phyloP scores from a whole-genome alignment of 176 grass and related monocot genomes.

The Tillandsia fasciculata region DNA sequence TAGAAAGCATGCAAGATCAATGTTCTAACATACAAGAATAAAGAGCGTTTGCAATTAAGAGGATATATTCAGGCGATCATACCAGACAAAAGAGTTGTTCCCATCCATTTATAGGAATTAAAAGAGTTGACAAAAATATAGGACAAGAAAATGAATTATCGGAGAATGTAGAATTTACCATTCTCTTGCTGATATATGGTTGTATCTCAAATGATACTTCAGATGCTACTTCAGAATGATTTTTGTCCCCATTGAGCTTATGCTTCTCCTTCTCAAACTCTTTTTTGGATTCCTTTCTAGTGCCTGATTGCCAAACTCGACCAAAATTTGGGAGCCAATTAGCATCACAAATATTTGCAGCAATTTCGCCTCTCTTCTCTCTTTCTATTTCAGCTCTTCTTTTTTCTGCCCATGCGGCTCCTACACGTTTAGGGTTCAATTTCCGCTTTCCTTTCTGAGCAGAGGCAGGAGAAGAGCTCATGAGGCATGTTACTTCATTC shows the following conservation, averaged over 20 bases:
- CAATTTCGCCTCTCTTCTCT: slow-evolving; percentile 57
- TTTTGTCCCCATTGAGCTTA: slow-evolving; percentile 25
- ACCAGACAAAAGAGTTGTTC: not conserved
- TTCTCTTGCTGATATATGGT: slow-evolving; percentile 90
- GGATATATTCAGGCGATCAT: not conserved
- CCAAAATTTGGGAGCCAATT: slow-evolving; percentile 97
- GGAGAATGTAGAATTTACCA: slow-evolving; percentile 40
- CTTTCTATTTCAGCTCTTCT: slow-evolving; percentile 71
- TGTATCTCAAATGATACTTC: slow-evolving; percentile 45
- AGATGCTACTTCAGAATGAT: slow-evolving; percentile 23
- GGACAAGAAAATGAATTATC: slow-evolving; percentile 12
- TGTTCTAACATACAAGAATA: slow-evolving; percentile 6
- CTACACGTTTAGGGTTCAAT: slow-evolving; percentile 88
- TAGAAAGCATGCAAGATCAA: not conserved
- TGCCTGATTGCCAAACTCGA: slow-evolving; percentile 76
- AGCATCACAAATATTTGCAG: slow-evolving; percentile 36
- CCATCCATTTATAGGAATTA: not conserved
- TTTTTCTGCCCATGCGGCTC: slow-evolving; percentile 90
- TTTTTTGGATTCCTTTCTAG: slow-evolving; percentile 77
- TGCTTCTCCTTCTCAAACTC: slow-evolving; percentile 59
- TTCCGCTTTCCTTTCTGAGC: slow-evolving; percentile 39
- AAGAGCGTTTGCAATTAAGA: not conserved
- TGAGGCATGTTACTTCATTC: slow-evolving; percentile 16
- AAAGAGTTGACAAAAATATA: slow-evolving; percentile 1
- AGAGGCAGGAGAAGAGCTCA: slow-evolving; percentile 9